Conservation (phyloP, 495 filamentous ascomycete genomes). For the Penicillium lividum region DNA sequence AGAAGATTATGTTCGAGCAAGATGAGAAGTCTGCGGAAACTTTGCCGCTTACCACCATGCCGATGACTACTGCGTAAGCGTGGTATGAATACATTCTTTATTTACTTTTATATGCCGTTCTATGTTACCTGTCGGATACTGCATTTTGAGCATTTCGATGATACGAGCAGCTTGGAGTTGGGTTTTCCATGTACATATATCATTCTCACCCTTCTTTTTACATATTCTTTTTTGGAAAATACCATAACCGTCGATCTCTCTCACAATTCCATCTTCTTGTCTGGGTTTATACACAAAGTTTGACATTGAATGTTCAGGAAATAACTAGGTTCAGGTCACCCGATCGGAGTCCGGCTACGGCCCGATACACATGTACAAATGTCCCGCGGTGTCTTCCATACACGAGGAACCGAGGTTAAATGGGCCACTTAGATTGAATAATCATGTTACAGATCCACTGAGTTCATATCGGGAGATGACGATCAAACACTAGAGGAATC, state of each 20-base stretch:
- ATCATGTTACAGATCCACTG: background rate
- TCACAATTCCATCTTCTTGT: background rate
- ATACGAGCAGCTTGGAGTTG: conserved; percentile 5
- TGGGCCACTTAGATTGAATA: background rate
- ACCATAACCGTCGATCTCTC: background rate
- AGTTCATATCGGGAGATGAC: no score
- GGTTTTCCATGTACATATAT: conserved; percentile 11
- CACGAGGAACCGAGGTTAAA: background rate
- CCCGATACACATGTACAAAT: background rate
- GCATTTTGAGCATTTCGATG: conserved; percentile 12
- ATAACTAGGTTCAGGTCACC: background rate
- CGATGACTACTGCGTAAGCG: conserved; percentile 23
- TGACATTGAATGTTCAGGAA: no score
- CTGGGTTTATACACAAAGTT: no score
- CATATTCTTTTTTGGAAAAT: conserved; percentile 3
- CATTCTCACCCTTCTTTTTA: conserved; percentile 1
- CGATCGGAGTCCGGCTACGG: background rate
- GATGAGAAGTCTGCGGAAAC: conserved; percentile 48
- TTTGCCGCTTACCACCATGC: conserved; percentile 37
- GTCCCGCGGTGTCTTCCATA: no score
- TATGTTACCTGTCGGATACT: background rate
- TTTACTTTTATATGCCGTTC: background rate
- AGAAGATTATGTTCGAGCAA: conserved; percentile 54
- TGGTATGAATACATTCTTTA: background rate
- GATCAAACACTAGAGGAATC: no score